A percentile compares a stretch with the other conserved stretches of the same genome.
These are phyloP conservation scores for Monosporozyma servazzii DNA, from an alignment of 805 yeast species.

Conservation along the genomic window DNA sequence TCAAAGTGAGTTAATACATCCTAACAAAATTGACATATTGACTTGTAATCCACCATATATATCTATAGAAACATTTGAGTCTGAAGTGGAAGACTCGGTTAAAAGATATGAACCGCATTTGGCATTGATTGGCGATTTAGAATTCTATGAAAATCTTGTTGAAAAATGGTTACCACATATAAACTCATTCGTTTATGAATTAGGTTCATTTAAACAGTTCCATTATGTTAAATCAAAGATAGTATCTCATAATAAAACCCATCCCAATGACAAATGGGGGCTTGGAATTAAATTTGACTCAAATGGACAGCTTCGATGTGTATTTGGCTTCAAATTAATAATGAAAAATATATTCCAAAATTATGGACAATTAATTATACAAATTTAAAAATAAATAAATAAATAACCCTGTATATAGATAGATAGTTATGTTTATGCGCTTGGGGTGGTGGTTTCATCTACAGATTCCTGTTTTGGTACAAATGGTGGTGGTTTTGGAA, in stretches of 20 bases:
- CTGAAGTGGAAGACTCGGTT: conserved; percentile 58
- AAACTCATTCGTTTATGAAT: conserved; percentile 62
- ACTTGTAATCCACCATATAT: conserved; percentile 93
- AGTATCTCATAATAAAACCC: conserved; percentile 6
- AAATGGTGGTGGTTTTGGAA: conserved; percentile 6
- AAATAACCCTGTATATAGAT: not conserved
- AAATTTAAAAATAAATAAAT: not conserved
- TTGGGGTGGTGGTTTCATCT: not conserved
- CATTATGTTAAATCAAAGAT: conserved; percentile 27
- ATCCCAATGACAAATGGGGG: conserved; percentile 36
- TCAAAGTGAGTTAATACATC: not conserved
- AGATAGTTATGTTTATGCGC: conserved; percentile 1
- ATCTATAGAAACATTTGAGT: conserved; percentile 16
- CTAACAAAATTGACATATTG: conserved; percentile 39
- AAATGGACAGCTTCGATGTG: conserved; percentile 46
- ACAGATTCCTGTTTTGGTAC: not conserved
- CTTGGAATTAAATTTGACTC: conserved; percentile 43
- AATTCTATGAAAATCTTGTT: conserved; percentile 56
- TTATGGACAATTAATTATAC: conserved; percentile 7
- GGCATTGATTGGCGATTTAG: conserved; percentile 73
- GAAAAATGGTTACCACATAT: conserved; percentile 34
- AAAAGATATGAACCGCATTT: conserved; percentile 59
- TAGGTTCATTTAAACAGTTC: conserved; percentile 58
- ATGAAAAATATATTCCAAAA: not conserved
- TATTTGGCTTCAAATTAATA: conserved; percentile 38